phyloP scores from a whole-genome alignment of 2,329 filamentous ascomycete genomes.

The Epichloe uncinata region DNA sequence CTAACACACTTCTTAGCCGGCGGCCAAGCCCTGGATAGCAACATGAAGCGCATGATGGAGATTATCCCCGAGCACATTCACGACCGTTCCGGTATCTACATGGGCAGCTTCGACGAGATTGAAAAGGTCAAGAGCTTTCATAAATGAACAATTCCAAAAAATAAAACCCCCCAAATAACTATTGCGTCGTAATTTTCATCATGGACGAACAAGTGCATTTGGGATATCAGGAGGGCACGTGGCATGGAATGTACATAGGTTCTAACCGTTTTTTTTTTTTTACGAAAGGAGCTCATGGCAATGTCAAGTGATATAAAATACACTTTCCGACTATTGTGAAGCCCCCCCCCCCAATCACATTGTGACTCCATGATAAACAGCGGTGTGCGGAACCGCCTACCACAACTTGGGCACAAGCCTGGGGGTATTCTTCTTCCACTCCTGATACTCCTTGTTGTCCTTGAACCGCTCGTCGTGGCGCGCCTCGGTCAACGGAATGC shows the following conservation, averaged over 20 bases:
- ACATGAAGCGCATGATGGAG: conserved; percentile 81
- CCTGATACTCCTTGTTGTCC: conserved; percentile 49
- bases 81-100: conserved; percentile 88
- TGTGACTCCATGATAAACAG: neutral
- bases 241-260: neutral
- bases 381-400: conserved; percentile 7
- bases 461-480: conserved; percentile 57
- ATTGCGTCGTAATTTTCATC: neutral
- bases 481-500: conserved; percentile 51
- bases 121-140: conserved; percentile 87
- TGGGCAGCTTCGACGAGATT: conserved; percentile 89
- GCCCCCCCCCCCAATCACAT: too few species aligned
- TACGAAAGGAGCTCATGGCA: too few species aligned
- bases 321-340: too few species aligned
- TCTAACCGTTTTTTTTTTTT: neutral
- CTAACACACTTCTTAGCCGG: conserved; percentile 48
- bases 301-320: too few species aligned
- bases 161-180: neutral
- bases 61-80: conserved; percentile 88
- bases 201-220: neutral
- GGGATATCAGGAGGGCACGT: neutral
- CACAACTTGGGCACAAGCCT: conserved; percentile 50
- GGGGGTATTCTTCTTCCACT: conserved; percentile 56
- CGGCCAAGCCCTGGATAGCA: conserved; percentile 80
- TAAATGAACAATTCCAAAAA: conserved; percentile 26